phyloP scores from a whole-genome alignment of 345 rosid species.

The Lepidium sativum region DNA sequence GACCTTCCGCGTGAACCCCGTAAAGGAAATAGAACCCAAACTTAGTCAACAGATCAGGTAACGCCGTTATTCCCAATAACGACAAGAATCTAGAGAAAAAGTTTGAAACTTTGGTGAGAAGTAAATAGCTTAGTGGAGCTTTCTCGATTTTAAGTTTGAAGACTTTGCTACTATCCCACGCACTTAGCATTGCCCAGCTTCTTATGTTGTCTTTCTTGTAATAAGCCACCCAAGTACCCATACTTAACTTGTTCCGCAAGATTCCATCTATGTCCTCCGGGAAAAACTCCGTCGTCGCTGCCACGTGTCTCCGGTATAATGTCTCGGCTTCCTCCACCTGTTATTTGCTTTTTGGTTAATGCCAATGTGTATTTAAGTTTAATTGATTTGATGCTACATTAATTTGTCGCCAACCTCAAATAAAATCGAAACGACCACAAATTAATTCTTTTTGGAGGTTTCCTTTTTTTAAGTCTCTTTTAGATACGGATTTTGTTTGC shows the following conservation, averaged over 20 bases:
- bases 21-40: constrained; percentile 79
- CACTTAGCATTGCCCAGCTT: constrained; percentile 80
- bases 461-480: neutral
- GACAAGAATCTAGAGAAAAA: constrained; percentile 38
- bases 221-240: constrained; percentile 84
- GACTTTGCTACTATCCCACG: constrained; percentile 66
- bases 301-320: constrained; percentile 41
- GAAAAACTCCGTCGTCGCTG: constrained; percentile 48
- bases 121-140: constrained; percentile 46
- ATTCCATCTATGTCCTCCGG: constrained; percentile 55
- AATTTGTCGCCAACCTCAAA: too few species aligned
- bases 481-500: neutral
- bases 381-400: neutral
- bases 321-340: constrained; percentile 47
- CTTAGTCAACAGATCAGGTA: constrained; percentile 52
- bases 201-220: constrained; percentile 19
- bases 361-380: neutral
- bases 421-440: neutral
- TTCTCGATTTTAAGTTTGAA: constrained; percentile 56
- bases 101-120: constrained; percentile 42
- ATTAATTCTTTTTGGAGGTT: neutral
- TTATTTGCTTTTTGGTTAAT: neutral
- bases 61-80: constrained; percentile 38
- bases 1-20: constrained; percentile 58
- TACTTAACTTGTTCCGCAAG: constrained; percentile 47